Evolutionary conservation across 805 yeast genomes (phyloP), one percentile per base, ranked within the genome.

Genomic region (Zygoascus flipseniorum): DNA sequence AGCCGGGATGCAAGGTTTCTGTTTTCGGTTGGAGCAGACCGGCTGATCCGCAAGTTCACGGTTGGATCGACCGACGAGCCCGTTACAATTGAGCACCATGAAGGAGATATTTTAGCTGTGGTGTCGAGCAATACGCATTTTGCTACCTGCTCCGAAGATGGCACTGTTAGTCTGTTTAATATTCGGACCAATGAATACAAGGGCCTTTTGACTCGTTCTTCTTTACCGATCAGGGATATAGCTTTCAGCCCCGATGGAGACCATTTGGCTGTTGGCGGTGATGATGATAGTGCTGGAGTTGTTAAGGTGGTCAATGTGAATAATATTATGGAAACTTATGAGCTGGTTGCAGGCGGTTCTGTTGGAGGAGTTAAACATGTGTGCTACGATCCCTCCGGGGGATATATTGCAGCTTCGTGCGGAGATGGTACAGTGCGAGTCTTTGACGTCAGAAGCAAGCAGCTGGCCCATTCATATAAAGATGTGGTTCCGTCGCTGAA

Each of bases 301-400:
- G 67, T 68, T 48, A 57, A 57, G 35, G 37, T 72, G 2, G 65
- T 72, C n/a, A 57, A 60, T 37, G 53, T 60, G 1, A 50, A 28
- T 23, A 74, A 74, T 50, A 60, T 68, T 8, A 61, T 73, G 6
- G 65, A 70, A 48, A 66, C 72, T 31, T 69, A 72, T 53, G 68
- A 73, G 9, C 13, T 49, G 6, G n/a, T 5, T 9, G n/a, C 23
- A 5, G 47, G 47, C n/a, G 64, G 68, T 43, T 76, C 75, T 56
- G 70, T 75, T 53, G 65, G 72, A 9, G 75, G 74, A 48, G 72
- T 77, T 31, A 72, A 74, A 52, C 80, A 76, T 58, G 69, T 79
- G n/a, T 68, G 79, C 9, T 71, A 65, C 57, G 65, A 65, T 54
- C 71, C 72, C 2, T 48, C 50, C 8, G 65, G 67, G n/a, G 42